Conservation (phyloP, 495 filamentous ascomycete genomes). For the Cercophora samala region DNA sequence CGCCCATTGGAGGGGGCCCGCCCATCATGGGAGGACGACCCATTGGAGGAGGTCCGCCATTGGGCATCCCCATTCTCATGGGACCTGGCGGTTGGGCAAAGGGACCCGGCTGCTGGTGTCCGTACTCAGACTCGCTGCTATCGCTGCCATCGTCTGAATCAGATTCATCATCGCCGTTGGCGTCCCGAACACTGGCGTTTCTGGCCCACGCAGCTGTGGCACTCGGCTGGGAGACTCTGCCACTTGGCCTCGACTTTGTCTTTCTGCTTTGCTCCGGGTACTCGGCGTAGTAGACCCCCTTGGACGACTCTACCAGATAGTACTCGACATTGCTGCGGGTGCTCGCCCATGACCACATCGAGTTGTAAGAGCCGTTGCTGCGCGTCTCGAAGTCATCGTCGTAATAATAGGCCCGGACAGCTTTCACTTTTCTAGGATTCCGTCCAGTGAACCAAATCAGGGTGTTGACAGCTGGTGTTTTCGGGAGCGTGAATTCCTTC, state of each 20-base stretch:
- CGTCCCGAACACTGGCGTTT: neutral
- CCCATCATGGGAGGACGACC: constrained; percentile 1
- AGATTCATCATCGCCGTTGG: neutral
- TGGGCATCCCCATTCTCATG: constrained; percentile 2
- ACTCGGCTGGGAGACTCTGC: constrained; percentile 3
- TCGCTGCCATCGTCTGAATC: constrained; percentile 14
- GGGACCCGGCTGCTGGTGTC: neutral
- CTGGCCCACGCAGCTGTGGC: constrained; percentile 5
- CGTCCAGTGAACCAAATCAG: constrained; percentile 29
- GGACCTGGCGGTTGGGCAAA: neutral
- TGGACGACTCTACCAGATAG: constrained; percentile 18
- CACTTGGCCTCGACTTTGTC: neutral
- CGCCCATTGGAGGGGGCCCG: neutral
- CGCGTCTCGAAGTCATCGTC: constrained; percentile 22
- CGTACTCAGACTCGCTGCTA: neutral
- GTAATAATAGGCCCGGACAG: constrained; percentile 26
- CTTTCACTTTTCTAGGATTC: constrained; percentile 27
- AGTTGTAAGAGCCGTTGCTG: constrained; percentile 23
- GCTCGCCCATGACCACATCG: constrained; percentile 21
- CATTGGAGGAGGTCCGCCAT: neutral
- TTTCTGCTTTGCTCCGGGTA: constrained; percentile 7
- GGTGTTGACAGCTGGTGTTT: constrained; percentile 23
- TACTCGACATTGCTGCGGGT: constrained; percentile 16
- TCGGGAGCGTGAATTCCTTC: constrained; percentile 19
- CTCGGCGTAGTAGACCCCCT: constrained; percentile 15